Evolutionary conservation across 2,329 filamentous ascomycete species (phyloP), one percentile per base, ranked within the genome.

Genomic region (Chaetomium olivaceum): DNA sequence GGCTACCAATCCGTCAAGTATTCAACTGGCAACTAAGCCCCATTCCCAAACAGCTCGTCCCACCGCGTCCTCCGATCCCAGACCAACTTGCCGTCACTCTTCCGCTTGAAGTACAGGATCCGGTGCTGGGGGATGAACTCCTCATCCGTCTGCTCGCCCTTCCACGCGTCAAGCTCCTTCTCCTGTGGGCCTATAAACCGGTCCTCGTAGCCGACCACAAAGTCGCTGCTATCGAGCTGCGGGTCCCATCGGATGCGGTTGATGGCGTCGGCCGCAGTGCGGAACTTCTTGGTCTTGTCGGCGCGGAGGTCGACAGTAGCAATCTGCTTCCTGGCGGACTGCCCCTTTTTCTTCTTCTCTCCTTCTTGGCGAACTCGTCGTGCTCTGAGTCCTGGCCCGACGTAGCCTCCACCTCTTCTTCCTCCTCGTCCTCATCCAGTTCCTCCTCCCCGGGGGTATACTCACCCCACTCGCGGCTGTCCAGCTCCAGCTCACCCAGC

Each of bases 101-200:
- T 80, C 12, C 81, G 78, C 74, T 82, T 85, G 71, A 89, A 89
- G 73, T 87, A 88, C 63, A 87, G 73, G 68, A 89, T 86, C 19
- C 87, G 80, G 71, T 89, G 86, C 75, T 88, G 85, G 7, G 87
- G 87, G 63, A 89, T 88, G 71, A 88, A 89, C 74, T 89, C 87
- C 66, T 89, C 85, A 68, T 89, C 83, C 36, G 86, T 88, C 74
- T 85, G 82, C 71, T 88, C 86, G 19, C 77, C 79, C 77, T 85
- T 87, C 87, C 87, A 89, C 33, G 79, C 76, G 60, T 81, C 82
- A 5, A 88, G 74, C 1, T 79, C 73, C 68, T 82, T 83, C 74
- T 89, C 86, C 69, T 79, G 80, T 2, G 80, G 78, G 1, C 85
- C 85, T 4, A 79, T 66, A 71, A 89, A 88, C 19, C 87, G 80